Percentiles rank a stretch among this genome's conserved stretches.
These are phyloP conservation scores for Ophiocordyceps sinensis DNA, from an alignment of 2,329 filamentous ascomycete species.

Conservation along the genomic window DNA sequence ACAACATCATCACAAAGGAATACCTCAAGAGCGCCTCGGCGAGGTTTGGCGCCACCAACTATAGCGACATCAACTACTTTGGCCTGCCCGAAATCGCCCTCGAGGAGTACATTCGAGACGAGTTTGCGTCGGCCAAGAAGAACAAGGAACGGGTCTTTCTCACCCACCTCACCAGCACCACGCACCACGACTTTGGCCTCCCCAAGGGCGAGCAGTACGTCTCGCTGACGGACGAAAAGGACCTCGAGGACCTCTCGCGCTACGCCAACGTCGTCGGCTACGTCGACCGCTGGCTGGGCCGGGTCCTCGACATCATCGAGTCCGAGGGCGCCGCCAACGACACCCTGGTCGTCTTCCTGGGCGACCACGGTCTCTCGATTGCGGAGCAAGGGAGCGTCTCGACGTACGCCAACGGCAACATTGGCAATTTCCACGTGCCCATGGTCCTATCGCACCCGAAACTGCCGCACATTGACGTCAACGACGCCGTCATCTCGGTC, in stretches of 20 bases:
- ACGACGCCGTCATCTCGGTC: constrained; percentile 16
- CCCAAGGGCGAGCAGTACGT: constrained; percentile 13
- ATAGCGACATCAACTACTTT: constrained; percentile 19
- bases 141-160: constrained; percentile 18
- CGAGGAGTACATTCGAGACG: constrained; percentile 16
- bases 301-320: constrained; percentile 15
- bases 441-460: constrained; percentile 19
- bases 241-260: constrained; percentile 14
- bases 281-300: constrained; percentile 17
- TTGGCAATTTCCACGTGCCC: constrained; percentile 20
- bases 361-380: constrained; percentile 18
- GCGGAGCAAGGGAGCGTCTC: constrained; percentile 16
- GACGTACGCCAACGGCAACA: constrained; percentile 17
- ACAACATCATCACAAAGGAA: constrained; percentile 12
- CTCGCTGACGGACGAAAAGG: constrained; percentile 10
- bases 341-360: constrained; percentile 16
- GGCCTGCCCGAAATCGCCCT: constrained; percentile 15
- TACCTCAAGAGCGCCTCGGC: constrained; percentile 14
- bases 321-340: constrained; percentile 16
- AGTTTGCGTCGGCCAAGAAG: constrained; percentile 13
- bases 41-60: constrained; percentile 12
- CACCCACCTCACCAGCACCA: constrained; percentile 20
- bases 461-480: constrained; percentile 16
- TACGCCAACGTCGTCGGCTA: constrained; percentile 19
- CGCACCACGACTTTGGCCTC: constrained; percentile 18